These are phyloP conservation scores for Pseudocercospora crystallina DNA, from an alignment of 2,329 filamentous ascomycete genomes.

Conservation along the genomic window DNA sequence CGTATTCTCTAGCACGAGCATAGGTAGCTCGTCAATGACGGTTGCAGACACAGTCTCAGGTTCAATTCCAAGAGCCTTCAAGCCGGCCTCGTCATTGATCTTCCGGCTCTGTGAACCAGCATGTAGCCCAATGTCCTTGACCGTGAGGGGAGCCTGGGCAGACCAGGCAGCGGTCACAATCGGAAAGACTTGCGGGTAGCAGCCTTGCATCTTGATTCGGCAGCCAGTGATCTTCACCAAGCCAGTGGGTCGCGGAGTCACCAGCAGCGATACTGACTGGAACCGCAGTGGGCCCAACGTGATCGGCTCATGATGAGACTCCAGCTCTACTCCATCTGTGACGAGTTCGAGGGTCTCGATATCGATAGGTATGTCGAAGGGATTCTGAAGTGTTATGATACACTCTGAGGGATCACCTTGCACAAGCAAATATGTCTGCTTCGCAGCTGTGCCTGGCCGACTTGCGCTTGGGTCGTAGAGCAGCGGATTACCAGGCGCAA, in stretches of 20 bases:
- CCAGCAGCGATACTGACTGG: conserved; percentile 71
- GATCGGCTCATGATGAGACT: conserved; percentile 63
- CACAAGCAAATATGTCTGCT: conserved; percentile 65
- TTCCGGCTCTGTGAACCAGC: conserved; percentile 1
- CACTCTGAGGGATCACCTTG: conserved; percentile 77
- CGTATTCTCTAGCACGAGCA: conserved; percentile 71
- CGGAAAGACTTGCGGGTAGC: conserved; percentile 77
- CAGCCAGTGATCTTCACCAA: conserved; percentile 74
- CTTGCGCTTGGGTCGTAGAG: conserved; percentile 93
- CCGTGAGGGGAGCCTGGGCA: conserved; percentile 66
- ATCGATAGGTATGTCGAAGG: conserved; percentile 88
- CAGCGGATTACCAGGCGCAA: conserved; percentile 66
- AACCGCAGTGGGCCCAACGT: conserved; percentile 78
- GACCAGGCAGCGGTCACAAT: conserved; percentile 79
- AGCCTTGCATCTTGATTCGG: conserved; percentile 75
- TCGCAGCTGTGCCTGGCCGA: conserved; percentile 56
- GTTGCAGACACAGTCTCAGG: conserved; percentile 42
- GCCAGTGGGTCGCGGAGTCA: conserved; percentile 67
- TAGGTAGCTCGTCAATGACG: conserved; percentile 77
- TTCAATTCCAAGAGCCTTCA: conserved; percentile 20
- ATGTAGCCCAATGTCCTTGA: conserved; percentile 55
- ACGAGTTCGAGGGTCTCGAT: conserved; percentile 79
- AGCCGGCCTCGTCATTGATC: conserved; percentile 1
- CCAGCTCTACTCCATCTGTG: conserved; percentile 70
- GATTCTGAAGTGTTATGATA: conserved; percentile 83